Evolutionary conservation across 164 flowering plant species (phyloP).

Genomic region (Saururus chinensis): DNA sequence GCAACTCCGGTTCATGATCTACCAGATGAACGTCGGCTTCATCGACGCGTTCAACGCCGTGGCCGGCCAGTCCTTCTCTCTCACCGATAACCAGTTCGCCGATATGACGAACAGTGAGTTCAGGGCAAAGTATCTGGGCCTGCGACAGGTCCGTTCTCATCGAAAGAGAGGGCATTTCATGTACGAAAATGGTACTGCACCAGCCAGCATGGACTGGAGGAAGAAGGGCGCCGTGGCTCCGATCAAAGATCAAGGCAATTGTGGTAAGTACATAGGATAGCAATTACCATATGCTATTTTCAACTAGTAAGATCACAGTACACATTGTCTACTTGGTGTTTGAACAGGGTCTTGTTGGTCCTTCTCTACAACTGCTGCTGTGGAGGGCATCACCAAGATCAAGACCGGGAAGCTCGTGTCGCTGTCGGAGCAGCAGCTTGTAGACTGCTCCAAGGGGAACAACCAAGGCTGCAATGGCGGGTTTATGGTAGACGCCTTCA

Average conservation of each 20-base stretch:
- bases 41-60: conserved; percentile 43
- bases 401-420: conserved; percentile 9
- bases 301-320: neutral
- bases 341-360: conserved; percentile 12
- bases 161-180: neutral
- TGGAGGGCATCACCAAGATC: conserved; percentile 10
- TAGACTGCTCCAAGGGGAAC: conserved; percentile 5
- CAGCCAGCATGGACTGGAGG: conserved; percentile 7
- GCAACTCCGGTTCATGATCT: conserved; percentile 34
- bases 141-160: too few relatives aligned
- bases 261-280: conserved; percentile 1
- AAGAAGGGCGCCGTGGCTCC: conserved; percentile 10
- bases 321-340: too few relatives aligned
- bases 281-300: neutral
- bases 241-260: conserved; percentile 7
- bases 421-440: conserved; percentile 14
- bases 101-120: conserved; percentile 19
- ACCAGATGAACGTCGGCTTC: conserved; percentile 35
- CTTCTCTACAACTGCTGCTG: conserved; percentile 11
- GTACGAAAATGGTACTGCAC: neutral
- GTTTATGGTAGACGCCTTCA: conserved; percentile 1
- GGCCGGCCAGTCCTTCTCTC: conserved; percentile 22
- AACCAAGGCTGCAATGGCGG: conserved; percentile 7
- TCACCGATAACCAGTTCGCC: conserved; percentile 28
- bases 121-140: conserved; percentile 11